phyloP scores from a whole-genome alignment of 805 yeast species.

The Metschnikowia dekortorum region DNA sequence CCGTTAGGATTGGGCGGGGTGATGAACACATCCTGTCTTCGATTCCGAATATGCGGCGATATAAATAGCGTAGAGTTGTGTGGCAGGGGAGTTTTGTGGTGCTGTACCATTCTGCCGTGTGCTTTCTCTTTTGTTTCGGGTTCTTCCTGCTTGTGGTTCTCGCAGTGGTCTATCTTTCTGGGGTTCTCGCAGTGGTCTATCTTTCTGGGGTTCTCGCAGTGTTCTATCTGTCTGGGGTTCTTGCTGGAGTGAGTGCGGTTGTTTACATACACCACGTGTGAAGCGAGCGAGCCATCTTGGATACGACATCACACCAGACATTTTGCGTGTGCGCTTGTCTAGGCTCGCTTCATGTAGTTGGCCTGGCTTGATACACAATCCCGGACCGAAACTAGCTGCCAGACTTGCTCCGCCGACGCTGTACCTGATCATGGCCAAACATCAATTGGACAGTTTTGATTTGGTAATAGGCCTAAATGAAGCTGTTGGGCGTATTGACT shows the following conservation, averaged over 20 bases:
- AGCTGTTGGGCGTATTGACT: too few relatives aligned
- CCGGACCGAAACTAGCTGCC: not conserved
- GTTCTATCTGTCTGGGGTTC: not conserved
- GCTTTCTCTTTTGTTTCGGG: not conserved
- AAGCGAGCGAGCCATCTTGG: not conserved
- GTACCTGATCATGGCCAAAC: too few relatives aligned
- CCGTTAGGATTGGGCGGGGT: constrained; percentile 48
- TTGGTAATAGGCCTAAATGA: too few relatives aligned
- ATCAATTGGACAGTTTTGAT: too few relatives aligned
- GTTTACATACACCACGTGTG: constrained; percentile 4
- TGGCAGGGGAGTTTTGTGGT: constrained; percentile 43
- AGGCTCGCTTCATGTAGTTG: not conserved
- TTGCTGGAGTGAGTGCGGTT: constrained; percentile 1
- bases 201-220: too few relatives aligned
- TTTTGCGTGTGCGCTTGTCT: not conserved
- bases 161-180: not conserved
- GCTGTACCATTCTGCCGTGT: constrained; percentile 12
- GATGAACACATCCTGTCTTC: constrained; percentile 37
- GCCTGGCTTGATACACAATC: too few relatives aligned
- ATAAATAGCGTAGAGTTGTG: constrained; percentile 71
- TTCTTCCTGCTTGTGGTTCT: not conserved
- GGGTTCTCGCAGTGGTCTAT: not conserved
- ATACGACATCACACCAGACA: not conserved
- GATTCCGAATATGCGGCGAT: constrained; percentile 54
- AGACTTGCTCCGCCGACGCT: too few relatives aligned